Conservation (phyloP, 2,329 filamentous ascomycete genomes). For the Microcera coccophila region DNA sequence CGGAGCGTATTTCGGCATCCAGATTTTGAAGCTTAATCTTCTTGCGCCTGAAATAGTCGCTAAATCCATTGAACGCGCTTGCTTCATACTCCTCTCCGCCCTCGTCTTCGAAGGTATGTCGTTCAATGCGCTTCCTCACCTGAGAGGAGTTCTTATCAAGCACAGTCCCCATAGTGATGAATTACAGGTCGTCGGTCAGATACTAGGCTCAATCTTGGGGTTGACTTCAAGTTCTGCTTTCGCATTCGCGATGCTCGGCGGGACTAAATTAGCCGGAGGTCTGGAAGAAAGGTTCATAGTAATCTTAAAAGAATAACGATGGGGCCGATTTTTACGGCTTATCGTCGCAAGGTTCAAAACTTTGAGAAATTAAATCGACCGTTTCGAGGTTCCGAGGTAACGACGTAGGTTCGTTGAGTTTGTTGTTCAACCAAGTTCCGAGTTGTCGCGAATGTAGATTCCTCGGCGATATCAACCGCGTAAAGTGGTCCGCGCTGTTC, state of each 20-base stretch:
- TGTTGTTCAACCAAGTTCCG: not conserved
- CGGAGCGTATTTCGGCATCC: conserved; percentile 73
- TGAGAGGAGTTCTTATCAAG: conserved; percentile 61
- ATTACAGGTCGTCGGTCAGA: not conserved
- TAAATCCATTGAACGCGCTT: conserved; percentile 83
- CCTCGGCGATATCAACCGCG: conserved; percentile 26
- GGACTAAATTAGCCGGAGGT: not conserved
- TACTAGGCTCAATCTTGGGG: not conserved
- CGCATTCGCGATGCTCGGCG: not conserved
- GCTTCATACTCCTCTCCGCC: conserved; percentile 85
- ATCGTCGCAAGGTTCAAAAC: too few relatives aligned
- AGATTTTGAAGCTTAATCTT: conserved; percentile 96
- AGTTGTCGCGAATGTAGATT: not conserved
- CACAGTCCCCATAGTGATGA: conserved; percentile 52
- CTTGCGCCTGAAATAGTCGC: conserved; percentile 90
- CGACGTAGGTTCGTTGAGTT: too few relatives aligned
- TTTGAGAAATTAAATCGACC: too few relatives aligned
- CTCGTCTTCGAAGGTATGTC: conserved; percentile 73
- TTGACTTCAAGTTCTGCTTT: not conserved
- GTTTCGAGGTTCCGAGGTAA: too few relatives aligned
- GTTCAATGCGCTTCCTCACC: conserved; percentile 59
- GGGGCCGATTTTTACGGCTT: too few relatives aligned
- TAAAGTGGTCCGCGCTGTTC: conserved; percentile 35
- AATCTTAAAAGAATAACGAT: too few relatives aligned
- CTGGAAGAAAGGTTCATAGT: too few relatives aligned